Evolutionary conservation across 2,329 filamentous ascomycete species (phyloP), one percentile per base, ranked within the genome.

Genomic region (Lanzia echinophila): DNA sequence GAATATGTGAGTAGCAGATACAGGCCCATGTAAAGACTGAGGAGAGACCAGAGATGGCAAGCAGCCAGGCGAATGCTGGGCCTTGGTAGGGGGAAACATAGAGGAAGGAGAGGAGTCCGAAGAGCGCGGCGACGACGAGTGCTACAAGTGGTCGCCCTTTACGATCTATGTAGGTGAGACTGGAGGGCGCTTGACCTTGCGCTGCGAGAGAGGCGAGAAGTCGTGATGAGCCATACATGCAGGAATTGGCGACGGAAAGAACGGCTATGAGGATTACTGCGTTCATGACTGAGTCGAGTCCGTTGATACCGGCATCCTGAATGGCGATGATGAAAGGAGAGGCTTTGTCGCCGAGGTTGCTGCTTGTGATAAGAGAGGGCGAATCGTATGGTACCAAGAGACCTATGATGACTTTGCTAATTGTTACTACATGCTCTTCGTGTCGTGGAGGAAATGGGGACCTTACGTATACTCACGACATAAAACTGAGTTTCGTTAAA

Each of bases 301-400:
- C 86, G 47, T 80, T 71, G 63, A 96, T 95, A 10, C 88, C 86
- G 3, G 90, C 90, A 58, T 89, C 86, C 63, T 86, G 77, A 63
- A 96, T 95, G 60, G 91, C 90, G 65, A 97, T 95, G 64, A 96
- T 91, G 69, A 96, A 97, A 1, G 92, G 92, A 1, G 90, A 95
- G 1, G 90, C 86, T 43, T 83, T 83, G 45, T 85, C 82, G 67
- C 90, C 82, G 50, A 79, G 80, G n/a, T 75, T 74, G 38, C 69
- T 73, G 33, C 76, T 75, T 15, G 75, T 75, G 2, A 90, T 73
- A 1, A 96, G 83, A 2, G 78, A 73, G 0, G 67, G 56, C 56
- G 92, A 80, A 63, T 79, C 74, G 68, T 87, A 91, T 0, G 86
- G 87, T 0, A 96, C 90, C 2, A 96, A 76, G 1, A 96, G 78